Evolutionary conservation across 345 rosid genomes (phyloP).

Genomic region (Hibiscus syriacus): DNA sequence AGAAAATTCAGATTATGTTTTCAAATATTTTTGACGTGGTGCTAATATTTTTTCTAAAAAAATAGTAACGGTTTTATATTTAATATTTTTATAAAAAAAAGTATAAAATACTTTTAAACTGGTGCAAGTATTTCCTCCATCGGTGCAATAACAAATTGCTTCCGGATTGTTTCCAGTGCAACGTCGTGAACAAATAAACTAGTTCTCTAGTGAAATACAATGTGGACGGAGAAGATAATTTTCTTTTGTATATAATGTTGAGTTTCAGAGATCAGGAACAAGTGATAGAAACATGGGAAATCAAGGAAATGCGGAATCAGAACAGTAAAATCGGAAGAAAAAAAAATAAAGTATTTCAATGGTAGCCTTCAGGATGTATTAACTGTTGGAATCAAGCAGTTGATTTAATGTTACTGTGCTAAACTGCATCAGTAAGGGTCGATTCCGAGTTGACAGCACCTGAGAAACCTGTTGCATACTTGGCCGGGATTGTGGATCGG

Average conservation of each 20-base stretch:
- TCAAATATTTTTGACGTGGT: too few relatives aligned
- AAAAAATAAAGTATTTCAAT: too few relatives aligned
- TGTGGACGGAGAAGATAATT: background rate
- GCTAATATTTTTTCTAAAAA: too few relatives aligned
- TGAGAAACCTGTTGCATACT: too few relatives aligned
- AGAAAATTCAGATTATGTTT: too few relatives aligned
- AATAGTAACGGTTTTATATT: too few relatives aligned
- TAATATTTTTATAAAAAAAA: too few relatives aligned
- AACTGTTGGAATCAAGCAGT: background rate
- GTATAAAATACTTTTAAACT: too few relatives aligned
- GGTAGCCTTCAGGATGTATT: background rate
- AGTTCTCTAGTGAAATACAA: background rate
- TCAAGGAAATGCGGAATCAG: background rate
- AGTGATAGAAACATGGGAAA: background rate
- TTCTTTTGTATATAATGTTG: too few relatives aligned
- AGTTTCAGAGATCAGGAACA: background rate
- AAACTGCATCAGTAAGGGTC: background rate
- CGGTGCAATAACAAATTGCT: too few relatives aligned
- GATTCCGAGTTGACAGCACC: background rate
- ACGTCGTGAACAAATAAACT: background rate
- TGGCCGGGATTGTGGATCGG: too few relatives aligned
- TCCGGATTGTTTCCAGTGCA: too few relatives aligned
- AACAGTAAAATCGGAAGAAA: background rate
- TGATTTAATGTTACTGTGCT: background rate
- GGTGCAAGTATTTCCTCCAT: background rate